Base-by-base conservation (phyloP, 768 basidiomycete species). In the Russula vinacea region DNA sequence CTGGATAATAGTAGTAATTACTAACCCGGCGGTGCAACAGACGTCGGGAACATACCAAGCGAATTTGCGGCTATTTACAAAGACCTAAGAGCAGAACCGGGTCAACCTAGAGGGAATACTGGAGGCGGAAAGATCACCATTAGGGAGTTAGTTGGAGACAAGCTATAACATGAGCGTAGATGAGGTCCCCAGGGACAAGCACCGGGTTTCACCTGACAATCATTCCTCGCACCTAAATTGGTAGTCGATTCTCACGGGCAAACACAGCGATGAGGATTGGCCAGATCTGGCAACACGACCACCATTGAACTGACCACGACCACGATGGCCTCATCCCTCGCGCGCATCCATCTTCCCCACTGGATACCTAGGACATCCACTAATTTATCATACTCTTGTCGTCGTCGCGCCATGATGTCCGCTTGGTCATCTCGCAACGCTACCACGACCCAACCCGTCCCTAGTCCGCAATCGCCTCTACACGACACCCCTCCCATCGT, bases 331-430 rank as follows among this genome's bases (percentile, higher is more conserved):
- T 58, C 58, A 17, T 29, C 58, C 56, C 45, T 67, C 11, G 62
- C 66, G 3, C 60, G 65, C 47, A 22, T 65, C 26, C 64, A 56
- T n/a, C 14, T 62, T 9, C 59, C 65, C 4, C 65, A 40, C 58
- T 56, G 62, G 29, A 58, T 37, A 62, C 65, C 42, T 47, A 58
- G 37, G 50, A 59, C 51, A 14, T 0, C 51, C 22, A 1, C 8
- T 49, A 56, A 3, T 74, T 35, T 74, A 75, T 62, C 76, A 73
- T 45, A 75, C 77, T 68, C 71, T 73, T 75, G 76, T 62, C 33
- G 40, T 56, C 81, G 86, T 60, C 79, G 83, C 70, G 85, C 86
- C 1, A 83, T 87, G 82, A 86, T 88, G 84, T 86, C 87, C 49
- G 83, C 85, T 9, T 77, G 82, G 67, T 81, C 83, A 19, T 76